These are phyloP conservation scores for Bertia moriformis DNA, from an alignment of 2,329 filamentous ascomycete genomes.

Conservation along the genomic window DNA sequence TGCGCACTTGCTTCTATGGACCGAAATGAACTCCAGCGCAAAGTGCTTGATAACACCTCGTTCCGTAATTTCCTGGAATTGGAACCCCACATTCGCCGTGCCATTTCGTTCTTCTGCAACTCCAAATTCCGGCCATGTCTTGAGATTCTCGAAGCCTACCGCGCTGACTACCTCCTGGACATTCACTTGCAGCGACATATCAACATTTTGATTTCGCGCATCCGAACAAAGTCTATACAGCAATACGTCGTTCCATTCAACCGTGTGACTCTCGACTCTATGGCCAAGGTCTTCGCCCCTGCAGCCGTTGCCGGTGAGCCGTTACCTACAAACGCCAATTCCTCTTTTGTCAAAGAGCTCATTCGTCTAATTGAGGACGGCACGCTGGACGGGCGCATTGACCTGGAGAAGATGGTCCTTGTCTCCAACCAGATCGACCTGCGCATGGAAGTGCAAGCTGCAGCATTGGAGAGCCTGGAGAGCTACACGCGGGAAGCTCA, in stretches of 20 bases:
- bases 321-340: constrained; percentile 22
- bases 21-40: constrained; percentile 56
- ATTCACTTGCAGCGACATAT: constrained; percentile 70
- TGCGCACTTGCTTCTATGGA: constrained; percentile 84
- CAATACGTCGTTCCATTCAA: constrained; percentile 89
- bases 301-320: background rate
- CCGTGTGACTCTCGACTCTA: constrained; percentile 64
- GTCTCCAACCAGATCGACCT: constrained; percentile 30
- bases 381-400: constrained; percentile 64
- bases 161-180: constrained; percentile 78
- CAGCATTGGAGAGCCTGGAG: constrained; percentile 52
- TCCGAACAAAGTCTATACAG: constrained; percentile 81
- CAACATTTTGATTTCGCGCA: constrained; percentile 50
- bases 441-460: constrained; percentile 54
- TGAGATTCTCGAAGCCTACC: constrained; percentile 66
- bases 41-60: constrained; percentile 63
- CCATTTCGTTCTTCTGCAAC: constrained; percentile 76
- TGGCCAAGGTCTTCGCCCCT: constrained; percentile 61
- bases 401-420: constrained; percentile 19
- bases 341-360: constrained; percentile 60
- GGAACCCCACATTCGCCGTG: constrained; percentile 85
- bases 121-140: constrained; percentile 80
- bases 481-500: constrained; percentile 63
- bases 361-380: constrained; percentile 62
- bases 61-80: constrained; percentile 85